Evolutionary conservation across 2,329 filamentous ascomycete species (phyloP).

Genomic region (Fusarium oxysporum): DNA sequence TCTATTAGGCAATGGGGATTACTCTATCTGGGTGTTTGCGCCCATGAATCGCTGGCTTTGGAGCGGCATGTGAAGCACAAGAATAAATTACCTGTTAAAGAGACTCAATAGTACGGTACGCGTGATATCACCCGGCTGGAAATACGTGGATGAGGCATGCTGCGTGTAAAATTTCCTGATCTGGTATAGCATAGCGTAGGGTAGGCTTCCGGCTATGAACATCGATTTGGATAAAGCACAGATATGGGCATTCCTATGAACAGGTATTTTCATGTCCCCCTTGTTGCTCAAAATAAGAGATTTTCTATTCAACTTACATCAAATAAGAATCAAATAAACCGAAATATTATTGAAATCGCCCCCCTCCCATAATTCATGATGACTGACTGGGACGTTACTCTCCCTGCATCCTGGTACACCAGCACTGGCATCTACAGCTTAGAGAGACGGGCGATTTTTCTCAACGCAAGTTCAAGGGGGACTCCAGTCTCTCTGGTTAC

Average conservation of each 20-base stretch:
- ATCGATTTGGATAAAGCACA: fast-evolving
- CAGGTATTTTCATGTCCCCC: fast-evolving
- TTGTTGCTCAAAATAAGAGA: fast-evolving
- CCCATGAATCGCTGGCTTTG: fast-evolving
- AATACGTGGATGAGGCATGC: neutral
- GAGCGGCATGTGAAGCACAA: fast-evolving
- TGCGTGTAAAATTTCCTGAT: neutral
- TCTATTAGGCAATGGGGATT: neutral
- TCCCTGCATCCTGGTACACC: slow-evolving; percentile 2
- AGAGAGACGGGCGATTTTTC: neutral
- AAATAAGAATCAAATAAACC: neutral
- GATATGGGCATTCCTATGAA: fast-evolving
- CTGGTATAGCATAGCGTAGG: neutral
- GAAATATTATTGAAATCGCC: fast-evolving
- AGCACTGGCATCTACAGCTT: neutral
- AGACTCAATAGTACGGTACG: too few relatives aligned
- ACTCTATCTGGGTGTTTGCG: fast-evolving
- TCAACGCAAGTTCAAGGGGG: neutral
- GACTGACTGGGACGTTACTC: neutral
- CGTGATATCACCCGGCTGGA: too few relatives aligned
- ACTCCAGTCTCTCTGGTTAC: fast-evolving
- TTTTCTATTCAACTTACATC: fast-evolving
- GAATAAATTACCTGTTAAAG: neutral
- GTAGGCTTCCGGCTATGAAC: fast-evolving
- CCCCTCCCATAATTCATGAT: neutral